Evolutionary conservation across 345 rosid species (phyloP), one percentile per base, ranked within the genome.

Genomic region (Populus deltoides): DNA sequence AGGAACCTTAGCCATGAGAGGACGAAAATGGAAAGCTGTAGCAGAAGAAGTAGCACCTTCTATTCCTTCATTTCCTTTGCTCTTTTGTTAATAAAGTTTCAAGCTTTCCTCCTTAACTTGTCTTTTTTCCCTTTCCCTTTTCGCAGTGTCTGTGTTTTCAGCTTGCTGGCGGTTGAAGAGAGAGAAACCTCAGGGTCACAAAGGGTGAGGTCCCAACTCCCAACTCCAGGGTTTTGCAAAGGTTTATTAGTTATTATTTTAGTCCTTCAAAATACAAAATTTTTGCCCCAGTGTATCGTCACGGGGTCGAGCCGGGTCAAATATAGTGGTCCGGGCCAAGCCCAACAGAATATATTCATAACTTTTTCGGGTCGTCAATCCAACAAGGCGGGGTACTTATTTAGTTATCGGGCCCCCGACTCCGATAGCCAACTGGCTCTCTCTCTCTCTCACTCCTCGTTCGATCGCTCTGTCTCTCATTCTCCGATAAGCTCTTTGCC

Each of bases 1-100:
- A 65, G 41, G 11, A 75, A 90, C 92, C 91, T 90, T 88, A 61
- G 90, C 88, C 88, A 85, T 86, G 76, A 77, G 65, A 10, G 86
- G 87, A 72, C 65, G 74, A 77, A 85, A 77, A 75, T 85, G 85
- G 12, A 75, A 80, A 73, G 78, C 27, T 39, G 87, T 77, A 79
- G 86, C 78, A 41, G 82, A 41, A 13, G 17, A 35, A 47, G 39
- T 55, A 11, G 70, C 18, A 20, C 33, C 36, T 27, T 70, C 36
- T 47, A 49, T 70, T 47, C 73, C 69, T 33, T 35, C 69, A 10
- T 39, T 13, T 65, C 27, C 25, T 20, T 36, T 68, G 72, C 72
- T 36, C 59, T 27, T 24, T 43, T 5, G 49, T 35, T 15, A 70
- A 25, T 45, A 12, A 24, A 29, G 68, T 15, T 65, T 29, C 66